Percentiles rank a stretch among this genome's conserved stretches.
Evolutionary conservation across 208 protist genomes (phyloP).

Genomic region (Leishmania tarentolae): DNA sequence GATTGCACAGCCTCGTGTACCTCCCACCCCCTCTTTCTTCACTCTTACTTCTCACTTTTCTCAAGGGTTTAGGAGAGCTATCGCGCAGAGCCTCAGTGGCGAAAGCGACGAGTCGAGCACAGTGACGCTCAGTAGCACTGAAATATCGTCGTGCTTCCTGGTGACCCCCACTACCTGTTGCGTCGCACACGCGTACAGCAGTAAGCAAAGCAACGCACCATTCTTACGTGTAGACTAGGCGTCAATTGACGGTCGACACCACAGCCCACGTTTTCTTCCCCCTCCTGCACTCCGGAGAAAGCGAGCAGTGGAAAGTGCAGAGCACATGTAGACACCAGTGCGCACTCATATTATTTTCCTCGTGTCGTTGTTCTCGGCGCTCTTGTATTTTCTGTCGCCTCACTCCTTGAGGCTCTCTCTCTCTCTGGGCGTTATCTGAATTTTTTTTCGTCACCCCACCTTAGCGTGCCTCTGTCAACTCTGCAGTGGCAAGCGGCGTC

Average conservation of each 20-base stretch:
- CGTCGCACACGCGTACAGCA: background rate
- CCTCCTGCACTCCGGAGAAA: background rate
- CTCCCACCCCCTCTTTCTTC: background rate
- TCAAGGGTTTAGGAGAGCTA: background rate
- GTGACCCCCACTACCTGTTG: background rate
- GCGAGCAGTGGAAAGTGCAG: background rate
- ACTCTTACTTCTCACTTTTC: background rate
- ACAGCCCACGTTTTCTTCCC: background rate
- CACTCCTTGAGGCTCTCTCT: background rate
- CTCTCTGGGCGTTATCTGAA: background rate
- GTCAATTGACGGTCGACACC: background rate
- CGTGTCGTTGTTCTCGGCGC: background rate
- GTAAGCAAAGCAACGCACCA: background rate
- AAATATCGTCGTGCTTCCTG: background rate
- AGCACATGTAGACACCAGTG: background rate
- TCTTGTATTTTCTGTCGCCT: background rate
- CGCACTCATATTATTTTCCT: background rate
- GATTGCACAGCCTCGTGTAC: background rate
- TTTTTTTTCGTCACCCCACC: background rate
- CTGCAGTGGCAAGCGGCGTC: background rate
- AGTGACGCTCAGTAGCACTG: background rate
- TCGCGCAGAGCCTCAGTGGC: background rate
- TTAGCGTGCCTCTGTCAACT: background rate
- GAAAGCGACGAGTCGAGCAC: background rate
- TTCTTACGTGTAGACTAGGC: background rate